phyloP scores from a whole-genome alignment of 805 yeast species.

The Starmerella bombi region DNA sequence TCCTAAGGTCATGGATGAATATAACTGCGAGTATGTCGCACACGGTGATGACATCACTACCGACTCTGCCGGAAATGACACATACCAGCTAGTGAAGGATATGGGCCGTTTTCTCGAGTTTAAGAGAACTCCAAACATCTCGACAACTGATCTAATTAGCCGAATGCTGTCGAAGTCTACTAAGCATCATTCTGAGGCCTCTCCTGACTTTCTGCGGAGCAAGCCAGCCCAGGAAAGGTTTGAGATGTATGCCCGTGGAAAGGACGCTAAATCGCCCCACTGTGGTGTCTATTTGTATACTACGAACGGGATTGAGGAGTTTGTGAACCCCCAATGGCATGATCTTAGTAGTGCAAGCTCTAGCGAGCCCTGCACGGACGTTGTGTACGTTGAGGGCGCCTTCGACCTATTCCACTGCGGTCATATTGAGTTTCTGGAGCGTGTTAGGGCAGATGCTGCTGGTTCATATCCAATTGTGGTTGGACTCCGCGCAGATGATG shows the following conservation, averaged over 20 bases:
- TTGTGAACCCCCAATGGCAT: slow-evolving; percentile 10
- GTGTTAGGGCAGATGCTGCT: slow-evolving; percentile 33
- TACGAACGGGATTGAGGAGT: slow-evolving; percentile 1
- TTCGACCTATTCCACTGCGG: slow-evolving; percentile 92
- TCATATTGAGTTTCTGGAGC: slow-evolving; percentile 60
- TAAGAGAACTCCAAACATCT: slow-evolving; percentile 82
- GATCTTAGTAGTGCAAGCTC: too few species aligned
- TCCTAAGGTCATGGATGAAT: slow-evolving; percentile 60
- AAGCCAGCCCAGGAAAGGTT: slow-evolving; percentile 14
- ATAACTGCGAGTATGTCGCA: slow-evolving; percentile 78
- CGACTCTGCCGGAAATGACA: slow-evolving; percentile 89
- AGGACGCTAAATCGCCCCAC: slow-evolving; percentile 17
- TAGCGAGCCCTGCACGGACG: slow-evolving; percentile 23
- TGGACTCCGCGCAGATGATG: slow-evolving; percentile 52
- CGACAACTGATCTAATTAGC: slow-evolving; percentile 89
- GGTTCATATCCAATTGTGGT: slow-evolving; percentile 42
- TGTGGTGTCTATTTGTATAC: slow-evolving; percentile 18
- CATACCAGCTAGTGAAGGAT: slow-evolving; percentile 73
- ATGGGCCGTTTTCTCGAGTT: slow-evolving; percentile 82
- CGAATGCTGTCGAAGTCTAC: slow-evolving; percentile 58
- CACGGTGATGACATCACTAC: slow-evolving; percentile 98
- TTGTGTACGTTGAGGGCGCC: slow-evolving; percentile 57
- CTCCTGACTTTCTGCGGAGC: slow-evolving; percentile 13
- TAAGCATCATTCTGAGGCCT: slow-evolving; percentile 38
- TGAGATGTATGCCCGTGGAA: slow-evolving; percentile 18